phyloP scores from a whole-genome alignment of 345 rosid genomes.

The Hypericum perforatum region DNA sequence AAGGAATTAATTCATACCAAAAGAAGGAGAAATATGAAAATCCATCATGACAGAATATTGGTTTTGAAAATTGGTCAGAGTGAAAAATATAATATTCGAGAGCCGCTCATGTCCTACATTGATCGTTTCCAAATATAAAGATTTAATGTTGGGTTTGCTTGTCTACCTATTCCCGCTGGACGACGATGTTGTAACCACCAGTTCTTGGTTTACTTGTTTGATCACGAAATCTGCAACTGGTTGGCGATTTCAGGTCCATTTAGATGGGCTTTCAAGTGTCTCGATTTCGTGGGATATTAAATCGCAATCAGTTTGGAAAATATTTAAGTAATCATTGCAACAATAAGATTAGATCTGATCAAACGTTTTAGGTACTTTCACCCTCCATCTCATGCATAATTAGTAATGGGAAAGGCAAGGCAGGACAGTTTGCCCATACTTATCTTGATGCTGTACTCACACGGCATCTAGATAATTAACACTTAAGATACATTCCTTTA shows the following conservation, averaged over 20 bases:
- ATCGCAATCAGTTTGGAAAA: slow-evolving; percentile 42
- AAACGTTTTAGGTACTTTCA: slow-evolving; percentile 30
- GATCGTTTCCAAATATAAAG: no score
- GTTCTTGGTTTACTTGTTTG: slow-evolving; percentile 14
- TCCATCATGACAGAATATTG: no score
- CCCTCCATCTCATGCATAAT: slow-evolving; percentile 36
- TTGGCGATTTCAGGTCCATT: slow-evolving; percentile 19
- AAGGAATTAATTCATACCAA: no score
- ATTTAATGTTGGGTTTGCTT: slow-evolving; percentile 1
- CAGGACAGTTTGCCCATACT: slow-evolving; percentile 33
- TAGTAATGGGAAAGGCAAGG: slow-evolving; percentile 5
- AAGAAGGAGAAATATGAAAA: no score
- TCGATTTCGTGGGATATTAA: slow-evolving; percentile 47
- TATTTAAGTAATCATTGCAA: slow-evolving; percentile 10
- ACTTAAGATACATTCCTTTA: slow-evolving; percentile 12
- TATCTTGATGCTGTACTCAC: slow-evolving; percentile 40
- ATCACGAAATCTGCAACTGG: slow-evolving; percentile 19
- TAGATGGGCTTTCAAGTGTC: slow-evolving; percentile 25
- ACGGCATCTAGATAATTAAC: slow-evolving; percentile 31
- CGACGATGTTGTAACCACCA: slow-evolving; percentile 20
- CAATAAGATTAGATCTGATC: slow-evolving; percentile 8
- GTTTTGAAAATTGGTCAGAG: no score
- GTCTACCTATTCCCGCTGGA: slow-evolving; percentile 19
- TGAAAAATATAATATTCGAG: no score
- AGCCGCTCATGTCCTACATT: no score